Evolutionary conservation across 129 eudicot species (phyloP).

Genomic region (Arctium minus): DNA sequence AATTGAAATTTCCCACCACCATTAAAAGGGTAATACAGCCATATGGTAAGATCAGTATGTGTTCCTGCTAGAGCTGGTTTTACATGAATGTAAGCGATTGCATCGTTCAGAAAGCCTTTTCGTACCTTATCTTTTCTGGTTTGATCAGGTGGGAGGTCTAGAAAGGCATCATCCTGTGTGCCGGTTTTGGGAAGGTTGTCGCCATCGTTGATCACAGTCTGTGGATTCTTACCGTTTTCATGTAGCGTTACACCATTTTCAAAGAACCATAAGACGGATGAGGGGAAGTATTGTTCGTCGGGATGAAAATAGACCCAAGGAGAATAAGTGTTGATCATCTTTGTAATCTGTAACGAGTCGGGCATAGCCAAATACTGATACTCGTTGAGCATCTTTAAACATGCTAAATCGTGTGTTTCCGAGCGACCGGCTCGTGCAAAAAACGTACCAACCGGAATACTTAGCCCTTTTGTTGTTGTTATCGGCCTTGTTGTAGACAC

Average conservation of each 20-base stretch:
- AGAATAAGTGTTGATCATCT: conserved; percentile 21
- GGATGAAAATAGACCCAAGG: conserved; percentile 39
- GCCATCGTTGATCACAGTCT: conserved; percentile 10
- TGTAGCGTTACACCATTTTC: conserved; percentile 27
- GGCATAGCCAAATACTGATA: conserved; percentile 29
- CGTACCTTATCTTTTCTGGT: conserved; percentile 4
- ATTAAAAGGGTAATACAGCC: conserved; percentile 53
- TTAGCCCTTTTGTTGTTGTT: background rate
- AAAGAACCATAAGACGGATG: conserved; percentile 38
- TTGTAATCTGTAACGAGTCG: background rate
- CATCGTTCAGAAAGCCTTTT: conserved; percentile 21
- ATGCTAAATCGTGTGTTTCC: background rate
- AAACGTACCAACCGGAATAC: conserved; percentile 33
- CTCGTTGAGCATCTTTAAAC: conserved; percentile 21
- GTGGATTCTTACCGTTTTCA: conserved; percentile 2
- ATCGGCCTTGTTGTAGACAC: conserved; percentile 13
- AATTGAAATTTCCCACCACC: conserved; percentile 36
- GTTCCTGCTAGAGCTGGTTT: conserved; percentile 31
- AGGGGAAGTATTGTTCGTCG: conserved; percentile 31
- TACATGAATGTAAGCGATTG: conserved; percentile 28
- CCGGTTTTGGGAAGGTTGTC: conserved; percentile 1
- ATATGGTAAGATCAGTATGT: conserved; percentile 35
- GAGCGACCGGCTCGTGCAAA: background rate
- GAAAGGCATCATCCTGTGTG: background rate
- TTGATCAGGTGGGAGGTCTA: conserved; percentile 34